A percentile compares a stretch with the other conserved stretches of the same genome.
These are phyloP conservation scores for Excoecaria agallocha DNA, from an alignment of 345 rosid genomes.

Conservation along the genomic window DNA sequence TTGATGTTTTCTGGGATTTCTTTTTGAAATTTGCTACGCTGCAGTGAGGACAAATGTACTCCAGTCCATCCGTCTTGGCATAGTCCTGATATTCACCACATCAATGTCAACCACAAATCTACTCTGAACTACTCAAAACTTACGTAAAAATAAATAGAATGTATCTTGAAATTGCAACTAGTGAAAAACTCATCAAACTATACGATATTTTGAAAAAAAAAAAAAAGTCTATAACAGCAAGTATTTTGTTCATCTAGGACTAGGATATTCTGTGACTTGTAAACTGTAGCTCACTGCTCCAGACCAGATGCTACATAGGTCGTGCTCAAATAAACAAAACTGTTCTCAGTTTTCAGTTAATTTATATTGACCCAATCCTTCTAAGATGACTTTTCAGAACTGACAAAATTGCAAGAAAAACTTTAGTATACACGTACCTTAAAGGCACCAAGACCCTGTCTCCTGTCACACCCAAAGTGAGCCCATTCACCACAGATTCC, in stretches of 20 bases:
- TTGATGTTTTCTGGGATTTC: slow-evolving; percentile 74
- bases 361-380: too few relatives aligned
- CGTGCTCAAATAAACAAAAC: not conserved
- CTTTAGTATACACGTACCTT: slow-evolving; percentile 48
- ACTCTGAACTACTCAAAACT: not conserved
- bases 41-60: slow-evolving; percentile 94
- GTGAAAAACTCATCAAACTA: not conserved
- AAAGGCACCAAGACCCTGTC: slow-evolving; percentile 97
- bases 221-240: not conserved
- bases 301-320: not conserved
- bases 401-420: not conserved
- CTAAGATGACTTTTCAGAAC: too few relatives aligned
- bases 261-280: not conserved
- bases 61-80: slow-evolving; percentile 95
- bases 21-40: slow-evolving; percentile 81
- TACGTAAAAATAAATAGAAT: not conserved
- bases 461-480: slow-evolving; percentile 96
- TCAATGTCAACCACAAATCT: not conserved
- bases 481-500: slow-evolving; percentile 99
- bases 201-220: too few relatives aligned
- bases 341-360: not conserved
- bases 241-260: not conserved
- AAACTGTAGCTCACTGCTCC: not conserved
- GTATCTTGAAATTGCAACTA: not conserved
- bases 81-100: slow-evolving; percentile 65